Base-by-base conservation (phyloP, 177 flowering plant genomes). In the Vitis hybrid region DNA sequence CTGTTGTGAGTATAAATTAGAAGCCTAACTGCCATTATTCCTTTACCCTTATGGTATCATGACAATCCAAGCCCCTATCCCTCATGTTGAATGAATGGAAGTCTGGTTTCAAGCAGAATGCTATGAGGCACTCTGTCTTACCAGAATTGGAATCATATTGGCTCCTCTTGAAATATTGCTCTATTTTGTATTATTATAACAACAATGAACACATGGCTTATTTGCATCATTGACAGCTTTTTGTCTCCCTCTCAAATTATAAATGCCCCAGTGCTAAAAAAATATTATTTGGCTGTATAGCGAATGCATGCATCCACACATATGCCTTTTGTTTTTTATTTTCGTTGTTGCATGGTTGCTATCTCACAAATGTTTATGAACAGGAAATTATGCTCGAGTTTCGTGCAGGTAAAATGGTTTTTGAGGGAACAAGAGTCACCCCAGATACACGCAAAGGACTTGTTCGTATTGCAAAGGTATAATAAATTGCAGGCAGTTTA, bases 381-480 rank as follows among this genome's bases (percentile, higher is more conserved):
- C 81, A 92, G 97, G 92, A 89, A 67, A 60, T 78, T 22, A 50
- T 93, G 82, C 72, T 91, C 75, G 94, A 90, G 78, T 93, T 95
- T 76, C 98, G 96, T 67, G 99, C 99, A 14, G 99, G 99, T 60
- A 95, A 87, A 80, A 88, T 95, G 99, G 10, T 53, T 66, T 61
- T 76, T 58, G 92, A 95, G 53, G 97, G 97, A 15, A 88, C 82
- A 62, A 79, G 79, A 63, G 98, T 93, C 68, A 71, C 86, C 56
- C 94, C 98, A 51, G 98, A 95, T 81, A 51, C 82, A 16, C 91
- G 97, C 6, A 93, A 90, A 82, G 99, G 99, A 55, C 88, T 91
- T 70, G 80, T 95, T 77, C 98, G 96, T 55, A 84, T 95, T 29
- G 86, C 78, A 64, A 86, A 86, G 93, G 99, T 94, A 80, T 22